Evolutionary conservation across 176 grass and related monocot genomes (phyloP), one percentile per base, ranked within the genome.

Genomic region (Avena insularis): DNA sequence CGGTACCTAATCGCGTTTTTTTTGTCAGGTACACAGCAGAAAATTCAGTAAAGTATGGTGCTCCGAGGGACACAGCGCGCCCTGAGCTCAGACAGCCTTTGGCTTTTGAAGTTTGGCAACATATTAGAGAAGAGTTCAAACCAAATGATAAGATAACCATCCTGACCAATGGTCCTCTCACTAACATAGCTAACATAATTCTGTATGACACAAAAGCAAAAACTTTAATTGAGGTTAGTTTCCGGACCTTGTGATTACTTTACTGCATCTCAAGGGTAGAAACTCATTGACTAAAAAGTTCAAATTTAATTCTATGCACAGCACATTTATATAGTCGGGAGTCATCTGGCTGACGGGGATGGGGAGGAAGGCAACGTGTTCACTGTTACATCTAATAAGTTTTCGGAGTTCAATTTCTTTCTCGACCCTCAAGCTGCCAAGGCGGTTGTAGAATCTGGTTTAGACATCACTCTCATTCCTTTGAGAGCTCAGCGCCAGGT

Each of bases 81-180:
- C 94, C 94, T 46, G 83, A 88, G 71, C 86, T 94, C 20, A 86
- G 92, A n/a, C 94, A 97, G 10, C 90, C 92, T 25, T 87, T 94
- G 82, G 92, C 71, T 64, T 88, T 89, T n/a, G 92, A 97, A 90
- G 91, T 97, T 25, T 97, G 94, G 94, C 79, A 89, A 79, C 91
- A 84, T 31, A 60, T 94, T 83, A 69, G 9, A 38, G 53, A 27
- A 9, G 81, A 84, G 35, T 76, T 90, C 20, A 79, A 79, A 64
- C 69, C 85, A 64, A 82, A 38, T 38, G 79, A 92, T 25, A 97
- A 85, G 71, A 87, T 97, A 77, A 80, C 83, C 43, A 27, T 94
- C 53, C 80, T 97, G 46, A 83, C 94, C 14, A 97, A 82, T 85
- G 92, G 94, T 8, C 94, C 94, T 63, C 92, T 97, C 33, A 94